Percentiles rank a stretch among this genome's conserved stretches.
These are phyloP conservation scores for Lecanoromycetidae sp. DNA, from an alignment of 2,329 filamentous ascomycete genomes.

Conservation along the genomic window DNA sequence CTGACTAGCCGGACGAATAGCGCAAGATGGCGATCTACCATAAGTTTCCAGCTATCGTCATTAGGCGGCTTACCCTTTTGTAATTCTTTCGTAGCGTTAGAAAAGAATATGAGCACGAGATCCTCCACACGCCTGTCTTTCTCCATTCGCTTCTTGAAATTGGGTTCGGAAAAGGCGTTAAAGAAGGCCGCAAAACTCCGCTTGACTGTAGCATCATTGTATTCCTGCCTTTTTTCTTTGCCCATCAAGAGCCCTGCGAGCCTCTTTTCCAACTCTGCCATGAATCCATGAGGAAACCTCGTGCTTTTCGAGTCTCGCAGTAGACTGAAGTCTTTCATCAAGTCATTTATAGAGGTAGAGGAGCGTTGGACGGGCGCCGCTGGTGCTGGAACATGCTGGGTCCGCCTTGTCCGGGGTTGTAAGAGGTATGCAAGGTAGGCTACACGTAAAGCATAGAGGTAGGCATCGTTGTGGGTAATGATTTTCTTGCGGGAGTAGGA, in stretches of 20 bases:
- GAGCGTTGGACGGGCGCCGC: conserved; percentile 53
- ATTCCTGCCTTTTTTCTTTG: conserved; percentile 73
- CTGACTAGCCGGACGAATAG: conserved; percentile 82
- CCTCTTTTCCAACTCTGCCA: conserved; percentile 60
- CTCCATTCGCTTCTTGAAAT: conserved; percentile 81
- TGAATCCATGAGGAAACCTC: conserved; percentile 59
- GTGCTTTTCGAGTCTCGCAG: conserved; percentile 57
- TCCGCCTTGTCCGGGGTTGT: conserved; percentile 77
- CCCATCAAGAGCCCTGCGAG: conserved; percentile 71
- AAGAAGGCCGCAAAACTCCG: conserved; percentile 90
- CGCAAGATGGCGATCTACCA: conserved; percentile 89
- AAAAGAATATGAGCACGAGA: conserved; percentile 90
- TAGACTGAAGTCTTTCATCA: conserved; percentile 75
- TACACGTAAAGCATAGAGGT: conserved; percentile 77
- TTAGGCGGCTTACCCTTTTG: conserved; percentile 62
- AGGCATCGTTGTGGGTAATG: conserved; percentile 60
- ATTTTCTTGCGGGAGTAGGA: conserved; percentile 33
- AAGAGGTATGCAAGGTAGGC: conserved; percentile 89
- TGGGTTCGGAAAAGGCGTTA: conserved; percentile 79
- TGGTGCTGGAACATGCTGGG: conserved; percentile 64
- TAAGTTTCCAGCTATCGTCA: conserved; percentile 79
- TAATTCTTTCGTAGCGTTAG: conserved; percentile 81
- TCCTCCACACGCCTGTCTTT: conserved; percentile 90
- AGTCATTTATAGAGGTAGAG: conserved; percentile 61
- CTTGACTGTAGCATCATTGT: conserved; percentile 80